Conservation (phyloP, 2,329 filamentous ascomycete species). For the Epichloe elymi region DNA sequence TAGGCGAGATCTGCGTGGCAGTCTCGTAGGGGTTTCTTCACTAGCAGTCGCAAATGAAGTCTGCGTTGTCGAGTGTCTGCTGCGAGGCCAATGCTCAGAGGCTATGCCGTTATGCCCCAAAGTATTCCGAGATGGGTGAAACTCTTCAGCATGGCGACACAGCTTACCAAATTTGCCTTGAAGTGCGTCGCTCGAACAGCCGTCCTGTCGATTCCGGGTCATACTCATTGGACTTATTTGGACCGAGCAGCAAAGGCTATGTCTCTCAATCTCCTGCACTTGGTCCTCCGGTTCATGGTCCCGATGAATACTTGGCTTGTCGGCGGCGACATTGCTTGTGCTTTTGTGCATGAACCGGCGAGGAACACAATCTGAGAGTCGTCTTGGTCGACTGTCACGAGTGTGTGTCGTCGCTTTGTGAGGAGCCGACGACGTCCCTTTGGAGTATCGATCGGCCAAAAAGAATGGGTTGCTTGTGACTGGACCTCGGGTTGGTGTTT, state of each 20-base stretch:
- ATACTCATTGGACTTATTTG: background rate
- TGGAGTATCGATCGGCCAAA: slow-evolving; percentile 16
- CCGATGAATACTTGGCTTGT: slow-evolving; percentile 14
- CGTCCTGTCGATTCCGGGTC: background rate
- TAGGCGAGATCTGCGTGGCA: background rate
- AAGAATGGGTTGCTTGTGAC: slow-evolving; percentile 21
- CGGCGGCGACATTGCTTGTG: slow-evolving; percentile 5
- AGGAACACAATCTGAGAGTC: slow-evolving; percentile 19
- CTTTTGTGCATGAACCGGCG: slow-evolving; percentile 8
- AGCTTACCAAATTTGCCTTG: slow-evolving; percentile 15
- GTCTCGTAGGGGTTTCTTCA: slow-evolving; percentile 1
- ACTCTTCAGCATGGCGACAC: slow-evolving; percentile 20
- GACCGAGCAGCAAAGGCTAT: slow-evolving; percentile 20
- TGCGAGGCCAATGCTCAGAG: background rate
- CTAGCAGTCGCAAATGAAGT: background rate
- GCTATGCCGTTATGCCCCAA: slow-evolving; percentile 19
- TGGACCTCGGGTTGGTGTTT: slow-evolving; percentile 3
- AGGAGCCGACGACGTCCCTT: slow-evolving; percentile 11
- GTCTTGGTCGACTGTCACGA: slow-evolving; percentile 9
- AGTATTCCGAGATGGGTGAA: slow-evolving; percentile 22
- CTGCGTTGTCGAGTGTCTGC: slow-evolving; percentile 5
- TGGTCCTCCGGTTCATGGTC: slow-evolving; percentile 9
- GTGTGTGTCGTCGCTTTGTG: slow-evolving; percentile 10
- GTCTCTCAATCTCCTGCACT: slow-evolving; percentile 8
- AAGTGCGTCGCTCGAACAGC: slow-evolving; percentile 10